Percentiles rank a stretch among this genome's conserved stretches.
Conservation (phyloP, 2,329 filamentous ascomycete genomes). For the Bipolaris gigantea region DNA sequence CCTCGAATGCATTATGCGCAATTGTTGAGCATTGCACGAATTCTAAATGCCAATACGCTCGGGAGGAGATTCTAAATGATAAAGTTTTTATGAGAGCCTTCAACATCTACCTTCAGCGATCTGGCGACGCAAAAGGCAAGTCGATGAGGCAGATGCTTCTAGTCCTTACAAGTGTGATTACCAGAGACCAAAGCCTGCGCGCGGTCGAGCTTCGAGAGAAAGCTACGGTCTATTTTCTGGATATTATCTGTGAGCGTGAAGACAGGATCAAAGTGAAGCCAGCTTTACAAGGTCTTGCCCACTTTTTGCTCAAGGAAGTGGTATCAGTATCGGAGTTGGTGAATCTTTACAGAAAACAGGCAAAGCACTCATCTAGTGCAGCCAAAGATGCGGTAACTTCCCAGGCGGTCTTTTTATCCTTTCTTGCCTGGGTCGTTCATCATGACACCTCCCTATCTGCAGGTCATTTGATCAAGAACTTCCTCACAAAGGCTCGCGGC, state of each 20-base stretch:
- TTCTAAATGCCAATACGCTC: conserved; percentile 31
- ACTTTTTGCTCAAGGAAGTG: conserved; percentile 64
- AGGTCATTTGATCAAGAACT: conserved; percentile 43
- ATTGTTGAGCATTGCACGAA: conserved; percentile 47
- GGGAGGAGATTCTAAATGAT: conserved; percentile 39
- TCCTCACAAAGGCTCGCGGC: conserved; percentile 34
- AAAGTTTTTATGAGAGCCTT: conserved; percentile 46
- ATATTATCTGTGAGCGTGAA: conserved; percentile 62
- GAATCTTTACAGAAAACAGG: conserved; percentile 43
- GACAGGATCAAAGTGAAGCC: conserved; percentile 69
- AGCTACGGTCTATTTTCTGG: conserved; percentile 52
- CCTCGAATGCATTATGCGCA: conserved; percentile 52
- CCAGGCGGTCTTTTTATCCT: conserved; percentile 27
- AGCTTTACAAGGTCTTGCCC: conserved; percentile 67
- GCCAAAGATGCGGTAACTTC: conserved; percentile 2
- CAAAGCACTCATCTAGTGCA: conserved; percentile 9
- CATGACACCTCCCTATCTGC: conserved; percentile 47
- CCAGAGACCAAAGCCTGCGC: conserved; percentile 27
- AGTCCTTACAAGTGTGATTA: conserved; percentile 44
- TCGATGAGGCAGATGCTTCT: conserved; percentile 51
- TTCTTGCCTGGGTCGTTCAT: conserved; percentile 45
- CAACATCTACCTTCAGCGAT: conserved; percentile 48
- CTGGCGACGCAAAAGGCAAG: conserved; percentile 50
- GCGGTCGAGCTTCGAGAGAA: conserved; percentile 30
- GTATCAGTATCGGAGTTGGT: conserved; percentile 47